Evolutionary conservation across 805 yeast species (phyloP), one percentile per base, ranked within the genome.

Genomic region (Sugiyamaella boreocaroliniensis): DNA sequence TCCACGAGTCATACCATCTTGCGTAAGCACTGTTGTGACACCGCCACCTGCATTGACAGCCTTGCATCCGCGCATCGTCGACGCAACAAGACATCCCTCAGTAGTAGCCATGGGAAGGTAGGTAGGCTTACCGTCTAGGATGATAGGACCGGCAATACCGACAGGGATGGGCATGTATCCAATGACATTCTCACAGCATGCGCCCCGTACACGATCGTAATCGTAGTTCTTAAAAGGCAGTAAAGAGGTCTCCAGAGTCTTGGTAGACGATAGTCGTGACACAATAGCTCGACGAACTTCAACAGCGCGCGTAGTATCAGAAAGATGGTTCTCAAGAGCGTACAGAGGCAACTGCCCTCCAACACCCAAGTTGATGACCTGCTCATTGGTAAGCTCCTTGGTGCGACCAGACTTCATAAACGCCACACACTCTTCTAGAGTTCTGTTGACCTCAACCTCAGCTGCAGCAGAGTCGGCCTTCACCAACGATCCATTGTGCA

Each of bases 51-150:
- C 83, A 68, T 93, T 93, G 60, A 93, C 86, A 26, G 98, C 98
- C 68, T 93, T 93, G 75, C 98, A 93, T 60, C 99, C 99, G 71
- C 99, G 86, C 96, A 89, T 92, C 12, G 99, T 85, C 16, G 97
- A 89, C 3, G 99, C 99, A 60, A 93, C 97, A 54, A 93, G 77
- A 72, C 98, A 95, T 50, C 99, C 99, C 74, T 93, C 99, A 37
- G 99, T 93, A 15, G 99, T 93, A 26, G 99, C 99, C 96, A 93
- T 89, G 41, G 99, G 99, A 61, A 93, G 83, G 70, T 89, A 96
- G 68, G 78, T 85, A 46, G 95, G 82, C 59, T 78, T 81, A 49
- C 92, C 95, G 69, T 93, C 98, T 63, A 93, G 87, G 51, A 88
- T 76, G 68, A 93, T 71, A 9, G 99, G 99, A 50, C 99, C 99